Conservation (phyloP, 441 rosid species). For the Adansonia madagascariensis region DNA sequence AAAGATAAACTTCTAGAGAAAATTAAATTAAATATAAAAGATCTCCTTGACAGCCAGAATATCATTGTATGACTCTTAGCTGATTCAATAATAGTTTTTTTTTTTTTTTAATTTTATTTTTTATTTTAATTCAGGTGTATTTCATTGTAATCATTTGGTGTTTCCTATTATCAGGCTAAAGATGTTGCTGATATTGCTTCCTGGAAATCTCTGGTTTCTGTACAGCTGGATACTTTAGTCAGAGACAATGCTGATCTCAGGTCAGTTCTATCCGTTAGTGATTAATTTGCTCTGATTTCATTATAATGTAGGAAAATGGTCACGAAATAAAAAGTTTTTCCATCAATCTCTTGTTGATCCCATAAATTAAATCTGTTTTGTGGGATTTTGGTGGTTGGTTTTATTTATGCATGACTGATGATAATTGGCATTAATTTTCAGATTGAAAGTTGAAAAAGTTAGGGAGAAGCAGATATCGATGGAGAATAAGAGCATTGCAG, state of each 20-base stretch:
- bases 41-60: conserved; percentile 51
- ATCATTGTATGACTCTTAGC: conserved; percentile 42
- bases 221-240: conserved; percentile 47
- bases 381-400: neutral
- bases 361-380: neutral
- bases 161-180: conserved; percentile 51
- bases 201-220: conserved; percentile 64
- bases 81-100: conserved; percentile 8
- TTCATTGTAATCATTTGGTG: conserved; percentile 9
- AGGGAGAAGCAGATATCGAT: conserved; percentile 51
- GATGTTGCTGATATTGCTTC: conserved; percentile 53
- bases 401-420: conserved; percentile 14
- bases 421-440: conserved; percentile 36
- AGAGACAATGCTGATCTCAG: conserved; percentile 56
- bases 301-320: neutral
- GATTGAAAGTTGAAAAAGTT: conserved; percentile 58
- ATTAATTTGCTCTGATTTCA: conserved; percentile 13
- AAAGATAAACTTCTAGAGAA: conserved; percentile 49
- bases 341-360: neutral
- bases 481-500: conserved; percentile 69
- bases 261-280: conserved; percentile 33
- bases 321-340: no score
- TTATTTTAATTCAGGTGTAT: neutral
- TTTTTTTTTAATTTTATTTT: neutral
- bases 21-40: conserved; percentile 52